These are phyloP conservation scores for Neckera pumila DNA, from an alignment of 225 moss, liverwort and hornwort genomes.

Conservation along the genomic window DNA sequence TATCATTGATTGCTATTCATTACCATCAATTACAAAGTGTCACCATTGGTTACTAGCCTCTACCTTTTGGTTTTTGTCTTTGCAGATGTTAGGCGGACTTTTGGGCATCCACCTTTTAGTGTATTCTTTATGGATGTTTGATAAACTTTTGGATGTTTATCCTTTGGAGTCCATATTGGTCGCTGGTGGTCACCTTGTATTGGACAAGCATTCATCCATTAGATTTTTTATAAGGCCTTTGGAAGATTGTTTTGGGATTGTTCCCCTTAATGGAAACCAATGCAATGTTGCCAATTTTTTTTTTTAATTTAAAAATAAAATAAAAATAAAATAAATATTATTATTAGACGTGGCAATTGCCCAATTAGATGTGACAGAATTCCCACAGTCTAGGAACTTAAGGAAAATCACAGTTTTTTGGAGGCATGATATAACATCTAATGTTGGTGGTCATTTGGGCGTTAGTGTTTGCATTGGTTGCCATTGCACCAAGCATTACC, in stretches of 20 bases:
- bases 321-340: no score
- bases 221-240: no score
- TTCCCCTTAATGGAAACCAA: no score
- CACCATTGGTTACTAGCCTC: not conserved
- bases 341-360: no score
- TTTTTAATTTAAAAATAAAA: no score
- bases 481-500: not conserved
- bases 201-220: rapidly evolving
- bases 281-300: no score
- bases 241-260: no score
- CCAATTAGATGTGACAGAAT: no score
- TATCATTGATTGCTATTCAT: not conserved
- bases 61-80: not conserved
- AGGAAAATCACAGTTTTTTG: no score
- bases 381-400: no score
- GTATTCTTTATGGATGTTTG: rapidly evolving
- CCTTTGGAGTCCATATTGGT: not conserved
- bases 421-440: no score
- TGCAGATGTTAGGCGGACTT: rapidly evolving
- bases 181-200: rapidly evolving
- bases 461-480: rapidly evolving
- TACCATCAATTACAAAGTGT: not conserved
- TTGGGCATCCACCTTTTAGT: rapidly evolving
- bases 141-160: rapidly evolving
- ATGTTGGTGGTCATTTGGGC: not conserved